These are phyloP conservation scores for Penicillium hesseltinei DNA, from an alignment of 2,329 filamentous ascomycete genomes.

Conservation along the genomic window DNA sequence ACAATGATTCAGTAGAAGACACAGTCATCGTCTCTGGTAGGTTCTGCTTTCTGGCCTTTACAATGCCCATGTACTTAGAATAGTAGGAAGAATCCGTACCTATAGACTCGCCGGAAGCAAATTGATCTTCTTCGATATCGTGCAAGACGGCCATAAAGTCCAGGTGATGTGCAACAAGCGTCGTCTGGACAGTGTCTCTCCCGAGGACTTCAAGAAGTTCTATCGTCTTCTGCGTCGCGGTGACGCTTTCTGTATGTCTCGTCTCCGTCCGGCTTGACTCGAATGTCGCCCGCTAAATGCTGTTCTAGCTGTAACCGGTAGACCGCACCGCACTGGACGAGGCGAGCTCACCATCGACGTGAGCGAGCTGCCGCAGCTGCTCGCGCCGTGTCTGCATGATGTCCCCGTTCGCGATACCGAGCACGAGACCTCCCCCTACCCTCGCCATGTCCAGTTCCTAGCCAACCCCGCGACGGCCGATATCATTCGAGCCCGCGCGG, in stretches of 20 bases:
- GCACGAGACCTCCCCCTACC: constrained; percentile 68
- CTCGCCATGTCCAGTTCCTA: constrained; percentile 83
- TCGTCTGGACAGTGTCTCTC: constrained; percentile 36
- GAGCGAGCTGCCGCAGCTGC: constrained; percentile 64
- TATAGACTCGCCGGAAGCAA: constrained; percentile 71
- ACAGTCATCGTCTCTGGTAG: constrained; percentile 46
- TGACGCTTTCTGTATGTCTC: constrained; percentile 73
- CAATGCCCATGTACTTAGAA: constrained; percentile 39
- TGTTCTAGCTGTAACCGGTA: constrained; percentile 63
- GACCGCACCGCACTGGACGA: constrained; percentile 65
- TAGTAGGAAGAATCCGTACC: constrained; percentile 69
- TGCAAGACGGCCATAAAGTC: constrained; percentile 67
- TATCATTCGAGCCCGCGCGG: constrained; percentile 69
- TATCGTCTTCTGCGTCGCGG: constrained; percentile 70
- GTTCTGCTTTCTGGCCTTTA: constrained; percentile 26
- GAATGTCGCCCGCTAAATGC: constrained; percentile 7
- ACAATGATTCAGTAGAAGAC: constrained; percentile 43
- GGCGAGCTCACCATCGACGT: constrained; percentile 75
- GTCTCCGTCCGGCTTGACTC: constrained; percentile 35
- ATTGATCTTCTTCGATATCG: constrained; percentile 80
- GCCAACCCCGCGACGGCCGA: constrained; percentile 68
- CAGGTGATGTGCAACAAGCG: constrained; percentile 74
- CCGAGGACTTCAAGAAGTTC: constrained; percentile 57
- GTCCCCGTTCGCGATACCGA: constrained; percentile 70
- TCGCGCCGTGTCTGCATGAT: constrained; percentile 76